These are phyloP conservation scores for Dictyostelium purpureum DNA, from an alignment of 78 protist genomes.

Conservation along the genomic window DNA sequence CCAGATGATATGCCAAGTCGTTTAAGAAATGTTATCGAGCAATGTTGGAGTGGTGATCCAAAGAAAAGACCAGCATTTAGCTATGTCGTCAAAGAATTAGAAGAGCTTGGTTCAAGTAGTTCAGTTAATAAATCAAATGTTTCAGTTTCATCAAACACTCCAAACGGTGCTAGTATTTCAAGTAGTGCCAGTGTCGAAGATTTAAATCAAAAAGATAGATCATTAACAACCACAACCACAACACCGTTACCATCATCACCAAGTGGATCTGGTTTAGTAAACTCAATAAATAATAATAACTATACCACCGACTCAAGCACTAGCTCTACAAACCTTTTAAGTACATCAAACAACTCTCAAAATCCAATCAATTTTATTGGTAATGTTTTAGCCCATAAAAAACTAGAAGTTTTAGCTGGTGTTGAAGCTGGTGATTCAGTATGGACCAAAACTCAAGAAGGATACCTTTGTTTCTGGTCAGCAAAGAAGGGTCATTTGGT, in stretches of 20 bases:
- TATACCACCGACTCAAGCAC: not conserved
- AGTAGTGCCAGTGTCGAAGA: not conserved
- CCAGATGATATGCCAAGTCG: conserved; percentile 52
- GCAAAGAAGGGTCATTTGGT: conserved; percentile 54
- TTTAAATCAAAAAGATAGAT: not conserved
- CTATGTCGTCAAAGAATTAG: conserved; percentile 26
- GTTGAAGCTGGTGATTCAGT: conserved; percentile 70
- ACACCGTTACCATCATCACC: not conserved
- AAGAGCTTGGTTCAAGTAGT: not conserved
- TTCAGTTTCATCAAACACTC: not conserved
- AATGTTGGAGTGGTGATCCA: conserved; percentile 71
- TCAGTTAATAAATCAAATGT: not conserved
- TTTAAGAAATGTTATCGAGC: conserved; percentile 33
- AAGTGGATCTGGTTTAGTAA: not conserved
- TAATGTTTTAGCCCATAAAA: conserved; percentile 33
- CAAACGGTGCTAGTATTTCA: not conserved
- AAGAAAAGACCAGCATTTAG: conserved; percentile 44
- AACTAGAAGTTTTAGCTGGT: conserved; percentile 52
- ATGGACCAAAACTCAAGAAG: conserved; percentile 58
- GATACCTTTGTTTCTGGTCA: conserved; percentile 49
- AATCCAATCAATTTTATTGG: conserved; percentile 42
- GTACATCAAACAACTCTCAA: not conserved
- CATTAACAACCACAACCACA: not conserved
- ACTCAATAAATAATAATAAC: not conserved
- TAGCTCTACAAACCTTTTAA: not conserved